These are phyloP conservation scores for Pseudozyma sp. DNA, from an alignment of 1,284 basidiomycete species.

Conservation along the genomic window DNA sequence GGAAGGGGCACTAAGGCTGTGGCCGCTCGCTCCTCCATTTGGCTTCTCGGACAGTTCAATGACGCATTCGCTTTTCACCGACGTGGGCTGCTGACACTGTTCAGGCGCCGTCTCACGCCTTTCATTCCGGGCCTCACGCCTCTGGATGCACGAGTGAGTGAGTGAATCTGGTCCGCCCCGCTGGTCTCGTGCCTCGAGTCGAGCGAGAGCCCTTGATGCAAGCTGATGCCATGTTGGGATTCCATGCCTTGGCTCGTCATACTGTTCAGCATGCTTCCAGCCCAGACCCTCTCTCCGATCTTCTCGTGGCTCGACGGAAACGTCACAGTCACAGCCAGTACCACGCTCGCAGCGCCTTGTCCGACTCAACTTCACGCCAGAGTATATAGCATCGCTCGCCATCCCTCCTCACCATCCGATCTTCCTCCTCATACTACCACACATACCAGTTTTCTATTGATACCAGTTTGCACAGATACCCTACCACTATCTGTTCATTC, in stretches of 20 bases:
- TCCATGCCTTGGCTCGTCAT: constrained; percentile 13
- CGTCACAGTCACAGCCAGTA: too few species aligned
- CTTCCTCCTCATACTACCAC: constrained; percentile 11
- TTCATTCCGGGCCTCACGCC: not conserved
- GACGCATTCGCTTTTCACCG: too few species aligned
- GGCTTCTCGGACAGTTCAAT: too few species aligned
- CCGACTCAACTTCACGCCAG: constrained; percentile 3
- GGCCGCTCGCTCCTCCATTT: too few species aligned
- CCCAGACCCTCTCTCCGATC: not conserved
- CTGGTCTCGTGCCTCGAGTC: constrained; percentile 5
- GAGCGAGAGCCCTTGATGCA: not conserved
- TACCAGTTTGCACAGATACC: constrained; percentile 33
- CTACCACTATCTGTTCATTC: constrained; percentile 38
- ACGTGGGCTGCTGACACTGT: too few species aligned
- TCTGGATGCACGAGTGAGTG: not conserved
- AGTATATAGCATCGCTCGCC: constrained; percentile 39
- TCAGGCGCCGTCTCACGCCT: too few species aligned
- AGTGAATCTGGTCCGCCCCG: not conserved
- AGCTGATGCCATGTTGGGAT: constrained; percentile 19
- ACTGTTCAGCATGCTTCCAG: not conserved
- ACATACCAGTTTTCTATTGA: constrained; percentile 36
- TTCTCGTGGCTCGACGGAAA: too few species aligned
- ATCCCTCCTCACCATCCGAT: not conserved
- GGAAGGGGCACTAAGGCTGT: too few species aligned
- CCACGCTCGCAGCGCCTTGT: not conserved